Conservation (phyloP, 2,329 filamentous ascomycete genomes). For the Fusarium sp. region DNA sequence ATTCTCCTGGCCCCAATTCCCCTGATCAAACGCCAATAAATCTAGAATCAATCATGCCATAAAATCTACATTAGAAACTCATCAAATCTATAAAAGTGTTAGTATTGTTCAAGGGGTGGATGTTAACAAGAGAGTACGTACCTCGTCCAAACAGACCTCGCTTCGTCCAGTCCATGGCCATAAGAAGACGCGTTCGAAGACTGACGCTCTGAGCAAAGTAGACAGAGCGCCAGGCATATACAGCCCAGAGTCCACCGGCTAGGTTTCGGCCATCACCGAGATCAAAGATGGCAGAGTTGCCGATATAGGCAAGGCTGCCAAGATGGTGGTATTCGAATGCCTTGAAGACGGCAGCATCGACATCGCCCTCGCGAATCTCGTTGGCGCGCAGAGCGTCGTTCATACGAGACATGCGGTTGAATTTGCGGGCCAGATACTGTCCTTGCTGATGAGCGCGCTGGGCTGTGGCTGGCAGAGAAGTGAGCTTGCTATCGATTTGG, state of each 20-base stretch:
- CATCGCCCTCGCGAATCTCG: constrained; percentile 85
- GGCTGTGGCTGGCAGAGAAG: constrained; percentile 92
- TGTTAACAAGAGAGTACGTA: constrained; percentile 59
- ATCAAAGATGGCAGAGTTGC: constrained; percentile 96
- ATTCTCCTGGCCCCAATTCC: constrained; percentile 7
- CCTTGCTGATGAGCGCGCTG: constrained; percentile 98
- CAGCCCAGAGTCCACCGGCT: constrained; percentile 87
- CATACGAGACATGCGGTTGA: constrained; percentile 88
- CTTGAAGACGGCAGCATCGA: constrained; percentile 93
- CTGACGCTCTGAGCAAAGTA: constrained; percentile 99
- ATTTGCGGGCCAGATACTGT: constrained; percentile 89
- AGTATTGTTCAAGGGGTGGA: constrained; percentile 1
- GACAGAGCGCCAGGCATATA: constrained; percentile 95
- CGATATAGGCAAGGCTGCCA: constrained; percentile 92
- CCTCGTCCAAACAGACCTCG: constrained; percentile 94
- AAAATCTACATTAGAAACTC: constrained; percentile 57
- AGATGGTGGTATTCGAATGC: constrained; percentile 95
- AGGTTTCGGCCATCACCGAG: constrained; percentile 81
- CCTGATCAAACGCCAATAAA: constrained; percentile 23
- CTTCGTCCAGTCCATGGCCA: constrained; percentile 99
- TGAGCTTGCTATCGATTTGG: constrained; percentile 95
- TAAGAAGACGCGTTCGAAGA: constrained; percentile 84
- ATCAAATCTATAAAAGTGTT: constrained; percentile 58
- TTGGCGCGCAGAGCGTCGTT: constrained; percentile 82
- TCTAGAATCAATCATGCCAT: constrained; percentile 8